phyloP scores from a whole-genome alignment of 1,284 basidiomycete genomes.

The Athelia sp. region DNA sequence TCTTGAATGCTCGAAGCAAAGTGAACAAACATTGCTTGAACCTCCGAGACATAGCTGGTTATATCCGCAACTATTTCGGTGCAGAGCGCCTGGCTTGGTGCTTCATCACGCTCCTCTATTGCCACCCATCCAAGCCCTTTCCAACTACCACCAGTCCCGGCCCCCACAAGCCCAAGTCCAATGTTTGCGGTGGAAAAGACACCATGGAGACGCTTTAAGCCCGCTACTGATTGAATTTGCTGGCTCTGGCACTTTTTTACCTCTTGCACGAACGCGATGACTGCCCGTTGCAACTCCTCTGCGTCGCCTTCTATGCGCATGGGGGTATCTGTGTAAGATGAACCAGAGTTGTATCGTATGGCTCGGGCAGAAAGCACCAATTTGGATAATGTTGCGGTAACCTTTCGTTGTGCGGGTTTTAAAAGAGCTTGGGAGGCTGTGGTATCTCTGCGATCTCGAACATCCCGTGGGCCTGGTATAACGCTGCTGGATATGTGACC shows the following conservation, averaged over 20 bases:
- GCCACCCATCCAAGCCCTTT: conserved; percentile 77
- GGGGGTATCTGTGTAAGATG: conserved; percentile 56
- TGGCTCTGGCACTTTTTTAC: conserved; percentile 54
- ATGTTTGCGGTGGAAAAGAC: conserved; percentile 60
- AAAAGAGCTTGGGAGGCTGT: conserved; percentile 51
- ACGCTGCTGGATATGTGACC: conserved; percentile 56
- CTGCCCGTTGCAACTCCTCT: conserved; percentile 70
- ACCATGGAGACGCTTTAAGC: conserved; percentile 56
- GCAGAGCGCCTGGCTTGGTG: conserved; percentile 45
- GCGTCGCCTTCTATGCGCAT: conserved; percentile 73
- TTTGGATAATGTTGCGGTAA: conserved; percentile 74
- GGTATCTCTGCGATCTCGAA: conserved; percentile 36
- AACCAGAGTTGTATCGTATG: conserved; percentile 69
- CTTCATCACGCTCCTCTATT: conserved; percentile 40
- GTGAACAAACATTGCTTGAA: conserved; percentile 43
- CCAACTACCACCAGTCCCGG: conserved; percentile 65
- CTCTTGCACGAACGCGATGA: conserved; percentile 68
- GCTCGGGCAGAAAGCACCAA: conserved; percentile 73
- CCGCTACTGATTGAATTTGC: conserved; percentile 22
- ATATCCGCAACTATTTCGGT: conserved; percentile 52
- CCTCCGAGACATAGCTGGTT: conserved; percentile 35
- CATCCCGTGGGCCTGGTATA: conserved; percentile 48
- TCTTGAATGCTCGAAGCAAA: conserved; percentile 37
- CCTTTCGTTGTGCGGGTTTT: conserved; percentile 71
- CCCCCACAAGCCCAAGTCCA: conserved; percentile 69